Evolutionary conservation across 495 filamentous ascomycete species (phyloP), one percentile per base, ranked within the genome.

Genomic region (Cetradonia linearis): DNA sequence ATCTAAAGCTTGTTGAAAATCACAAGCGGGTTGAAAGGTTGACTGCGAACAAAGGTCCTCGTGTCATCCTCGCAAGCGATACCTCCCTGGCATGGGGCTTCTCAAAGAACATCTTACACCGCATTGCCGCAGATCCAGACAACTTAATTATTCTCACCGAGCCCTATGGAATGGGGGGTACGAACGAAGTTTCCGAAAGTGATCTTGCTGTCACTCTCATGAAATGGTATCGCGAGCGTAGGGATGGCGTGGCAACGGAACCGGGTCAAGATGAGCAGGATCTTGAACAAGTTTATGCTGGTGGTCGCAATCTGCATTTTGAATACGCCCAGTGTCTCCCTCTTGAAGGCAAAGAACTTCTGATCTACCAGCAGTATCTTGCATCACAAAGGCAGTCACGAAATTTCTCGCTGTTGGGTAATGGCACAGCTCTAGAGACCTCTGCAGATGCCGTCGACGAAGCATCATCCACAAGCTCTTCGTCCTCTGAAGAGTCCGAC

Each of bases 71-170:
- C 63, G 91, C 93, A 8, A 95, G 88, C 53, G 91, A 96, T 70
- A 78, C 84, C 0, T 92, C 89, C 33, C 69, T 98, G 31, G 89
- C 93, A 58, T 98, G 94, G 93, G 93, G 93, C 0, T 95, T 96
- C 66, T 93, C 94, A 1, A 88, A 85, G 68, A 84, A 91, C n/a
- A 81, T 91, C 7, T 71, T 97, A n/a, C 79, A 79, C 47, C 73
- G 73, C 27, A 78, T 99, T 55, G 88, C 88, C 0, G 74, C 78
- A 53, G 87, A 94, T 62, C 74, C 82, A 2, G 80, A 82, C 36
- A 98, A 95, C 67, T 73, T 96, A 44, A 78, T 97, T 31, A 79
- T 97, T 56, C 76, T 98, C 30, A 95, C 93, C 0, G 89, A 97
- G 66, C 65, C 69, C 31, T 53, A 50, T 30, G 56, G 58, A 23